Conservation (phyloP, 129 eudicot genomes). For the Sambucus nigra region DNA sequence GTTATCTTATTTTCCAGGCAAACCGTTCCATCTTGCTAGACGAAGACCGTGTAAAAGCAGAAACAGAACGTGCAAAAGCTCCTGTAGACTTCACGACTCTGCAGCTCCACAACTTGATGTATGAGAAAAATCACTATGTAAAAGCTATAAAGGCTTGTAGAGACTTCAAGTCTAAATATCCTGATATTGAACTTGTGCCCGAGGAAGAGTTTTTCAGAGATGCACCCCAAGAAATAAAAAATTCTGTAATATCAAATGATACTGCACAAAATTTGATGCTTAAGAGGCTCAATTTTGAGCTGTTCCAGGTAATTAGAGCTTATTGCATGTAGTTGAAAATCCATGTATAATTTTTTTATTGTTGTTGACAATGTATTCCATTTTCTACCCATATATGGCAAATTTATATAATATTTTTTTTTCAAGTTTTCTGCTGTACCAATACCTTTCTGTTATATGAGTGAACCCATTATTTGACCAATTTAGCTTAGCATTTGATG, state of each 20-base stretch:
- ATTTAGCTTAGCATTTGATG: no score
- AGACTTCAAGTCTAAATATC: conserved; percentile 90
- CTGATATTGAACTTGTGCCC: conserved; percentile 88
- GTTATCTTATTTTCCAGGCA: conserved; percentile 37
- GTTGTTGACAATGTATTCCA: no score
- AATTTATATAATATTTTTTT: no score
- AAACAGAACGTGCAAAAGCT: conserved; percentile 94
- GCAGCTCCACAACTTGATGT: conserved; percentile 98
- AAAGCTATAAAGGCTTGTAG: conserved; percentile 96
- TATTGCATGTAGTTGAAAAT: no score
- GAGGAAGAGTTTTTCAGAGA: conserved; percentile 77
- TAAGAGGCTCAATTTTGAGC: conserved; percentile 91
- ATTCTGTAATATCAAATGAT: conserved; percentile 44
- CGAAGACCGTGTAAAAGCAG: conserved; percentile 87
- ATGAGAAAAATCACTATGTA: conserved; percentile 86
- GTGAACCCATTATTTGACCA: no score
- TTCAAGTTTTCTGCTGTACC: no score
- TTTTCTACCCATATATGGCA: no score
- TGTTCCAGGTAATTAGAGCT: conserved; percentile 49
- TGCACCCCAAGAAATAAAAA: conserved; percentile 81
- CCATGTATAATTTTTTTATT: no score
- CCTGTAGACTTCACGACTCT: conserved; percentile 94
- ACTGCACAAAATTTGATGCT: conserved; percentile 78
- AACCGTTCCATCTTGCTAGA: conserved; percentile 89
- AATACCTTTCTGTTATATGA: no score